A percentile compares a stretch with the other conserved stretches of the same genome.
Evolutionary conservation across 176 grass and related monocot species (phyloP).

Genomic region (Eragrostis curvula): DNA sequence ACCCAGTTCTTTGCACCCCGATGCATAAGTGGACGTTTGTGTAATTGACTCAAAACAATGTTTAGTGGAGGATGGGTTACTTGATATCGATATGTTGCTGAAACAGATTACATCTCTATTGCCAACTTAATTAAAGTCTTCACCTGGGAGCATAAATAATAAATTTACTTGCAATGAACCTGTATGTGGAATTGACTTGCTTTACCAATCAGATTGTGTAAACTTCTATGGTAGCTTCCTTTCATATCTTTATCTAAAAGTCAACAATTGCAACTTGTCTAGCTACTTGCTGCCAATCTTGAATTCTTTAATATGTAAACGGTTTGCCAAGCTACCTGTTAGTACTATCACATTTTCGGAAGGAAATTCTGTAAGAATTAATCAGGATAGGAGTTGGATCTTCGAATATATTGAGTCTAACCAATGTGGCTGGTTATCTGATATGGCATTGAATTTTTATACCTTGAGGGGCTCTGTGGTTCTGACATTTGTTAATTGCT

Average conservation of each 20-base stretch:
- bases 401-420: too few relatives aligned
- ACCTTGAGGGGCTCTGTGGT: too few relatives aligned
- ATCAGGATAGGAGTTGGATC: too few relatives aligned
- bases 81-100: not conserved
- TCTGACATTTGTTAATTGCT: too few relatives aligned
- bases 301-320: too few relatives aligned
- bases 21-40: not conserved
- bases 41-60: not conserved
- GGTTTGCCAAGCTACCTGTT: too few relatives aligned
- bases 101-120: not conserved
- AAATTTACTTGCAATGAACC: not conserved
- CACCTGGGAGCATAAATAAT: not conserved
- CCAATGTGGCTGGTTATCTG: too few relatives aligned
- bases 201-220: not conserved
- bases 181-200: not conserved
- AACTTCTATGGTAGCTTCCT: not conserved
- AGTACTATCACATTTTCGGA: too few relatives aligned
- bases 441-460: too few relatives aligned
- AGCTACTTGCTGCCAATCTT: conserved; percentile 22
- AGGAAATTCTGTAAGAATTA: too few relatives aligned
- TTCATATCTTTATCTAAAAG: not conserved
- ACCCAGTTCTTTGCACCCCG: not conserved
- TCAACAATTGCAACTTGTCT: not conserved
- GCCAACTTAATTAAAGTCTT: not conserved
- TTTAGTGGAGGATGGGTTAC: not conserved